These are phyloP conservation scores for Tetracladium maxilliforme DNA, from an alignment of 2,329 filamentous ascomycete species.

Conservation along the genomic window DNA sequence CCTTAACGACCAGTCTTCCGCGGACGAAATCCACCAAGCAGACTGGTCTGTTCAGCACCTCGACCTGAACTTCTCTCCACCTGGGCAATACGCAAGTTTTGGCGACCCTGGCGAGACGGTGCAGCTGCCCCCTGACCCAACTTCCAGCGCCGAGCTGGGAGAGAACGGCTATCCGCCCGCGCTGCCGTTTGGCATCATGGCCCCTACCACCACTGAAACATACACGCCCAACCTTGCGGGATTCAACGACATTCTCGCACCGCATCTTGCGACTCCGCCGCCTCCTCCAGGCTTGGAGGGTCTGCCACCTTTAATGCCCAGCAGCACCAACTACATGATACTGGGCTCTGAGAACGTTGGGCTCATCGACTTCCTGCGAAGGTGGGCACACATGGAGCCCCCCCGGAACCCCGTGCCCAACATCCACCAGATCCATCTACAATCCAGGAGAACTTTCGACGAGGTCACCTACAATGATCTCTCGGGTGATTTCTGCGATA, in stretches of 20 bases:
- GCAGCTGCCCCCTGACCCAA: constrained; percentile 4
- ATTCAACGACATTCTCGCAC: too few relatives aligned
- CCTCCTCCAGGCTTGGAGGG: background rate
- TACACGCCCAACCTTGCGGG: too few relatives aligned
- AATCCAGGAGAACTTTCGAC: constrained; percentile 7
- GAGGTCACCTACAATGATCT: constrained; percentile 28
- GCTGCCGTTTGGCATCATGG: too few relatives aligned
- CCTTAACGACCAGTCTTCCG: too few relatives aligned
- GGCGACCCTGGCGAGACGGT: too few relatives aligned
- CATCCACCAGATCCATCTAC: background rate
- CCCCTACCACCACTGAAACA: too few relatives aligned
- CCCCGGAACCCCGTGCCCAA: constrained; percentile 1
- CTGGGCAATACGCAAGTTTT: too few relatives aligned
- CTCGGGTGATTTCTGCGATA: constrained; percentile 37
- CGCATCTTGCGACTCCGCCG: background rate
- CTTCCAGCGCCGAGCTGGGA: constrained; percentile 4
- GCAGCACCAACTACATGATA: background rate
- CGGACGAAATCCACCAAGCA: too few relatives aligned
- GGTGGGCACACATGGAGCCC: constrained; percentile 8
- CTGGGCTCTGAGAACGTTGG: constrained; percentile 1
- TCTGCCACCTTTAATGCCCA: background rate
- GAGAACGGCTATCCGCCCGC: background rate
- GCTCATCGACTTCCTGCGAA: constrained; percentile 1
- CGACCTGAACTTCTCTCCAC: too few relatives aligned
- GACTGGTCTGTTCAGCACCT: too few relatives aligned